Evolutionary conservation across 2,329 filamentous ascomycete genomes (phyloP).

Genomic region (Sporothrix dimorphospora): DNA sequence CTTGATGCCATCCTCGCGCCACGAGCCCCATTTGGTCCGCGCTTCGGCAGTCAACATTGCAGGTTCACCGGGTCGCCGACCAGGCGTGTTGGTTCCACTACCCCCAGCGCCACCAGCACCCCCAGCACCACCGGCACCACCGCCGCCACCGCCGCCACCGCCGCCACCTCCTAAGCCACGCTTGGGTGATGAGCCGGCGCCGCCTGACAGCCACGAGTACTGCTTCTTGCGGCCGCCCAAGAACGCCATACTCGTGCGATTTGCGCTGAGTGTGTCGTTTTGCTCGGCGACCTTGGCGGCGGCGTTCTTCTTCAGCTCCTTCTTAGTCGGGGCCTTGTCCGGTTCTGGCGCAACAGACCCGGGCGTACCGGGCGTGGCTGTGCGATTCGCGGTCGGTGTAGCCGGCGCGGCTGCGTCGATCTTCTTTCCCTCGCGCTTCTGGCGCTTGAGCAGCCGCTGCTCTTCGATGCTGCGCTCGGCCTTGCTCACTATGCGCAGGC

Average conservation of each 20-base stretch:
- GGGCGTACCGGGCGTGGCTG: constrained; percentile 63
- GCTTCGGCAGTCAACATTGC: constrained; percentile 59
- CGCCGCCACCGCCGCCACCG: constrained; percentile 43
- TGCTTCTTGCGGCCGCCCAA: constrained; percentile 68
- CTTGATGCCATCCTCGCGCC: constrained; percentile 76
- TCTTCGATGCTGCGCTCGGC: constrained; percentile 75
- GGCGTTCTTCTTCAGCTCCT: constrained; percentile 77
- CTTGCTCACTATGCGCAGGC: constrained; percentile 63
- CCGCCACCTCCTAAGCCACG: constrained; percentile 41
- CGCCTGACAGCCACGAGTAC: constrained; percentile 74
- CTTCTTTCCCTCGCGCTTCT: constrained; percentile 63
- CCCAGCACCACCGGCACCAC: constrained; percentile 26
- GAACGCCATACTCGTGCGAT: constrained; percentile 74
- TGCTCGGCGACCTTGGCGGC: constrained; percentile 78
- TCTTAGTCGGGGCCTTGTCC: constrained; percentile 78
- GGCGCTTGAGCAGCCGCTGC: constrained; percentile 67
- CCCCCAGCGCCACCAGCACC: background rate
- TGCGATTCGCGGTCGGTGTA: constrained; percentile 53
- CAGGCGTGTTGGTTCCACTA: constrained; percentile 29
- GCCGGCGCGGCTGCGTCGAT: constrained; percentile 51
- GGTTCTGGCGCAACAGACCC: constrained; percentile 65
- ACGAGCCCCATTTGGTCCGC: constrained; percentile 69
- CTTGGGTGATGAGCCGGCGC: constrained; percentile 55
- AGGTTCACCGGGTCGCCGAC: constrained; percentile 40
- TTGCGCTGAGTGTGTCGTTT: constrained; percentile 78